phyloP scores from a whole-genome alignment of 805 yeast species.

The Saturnispora besseyi region DNA sequence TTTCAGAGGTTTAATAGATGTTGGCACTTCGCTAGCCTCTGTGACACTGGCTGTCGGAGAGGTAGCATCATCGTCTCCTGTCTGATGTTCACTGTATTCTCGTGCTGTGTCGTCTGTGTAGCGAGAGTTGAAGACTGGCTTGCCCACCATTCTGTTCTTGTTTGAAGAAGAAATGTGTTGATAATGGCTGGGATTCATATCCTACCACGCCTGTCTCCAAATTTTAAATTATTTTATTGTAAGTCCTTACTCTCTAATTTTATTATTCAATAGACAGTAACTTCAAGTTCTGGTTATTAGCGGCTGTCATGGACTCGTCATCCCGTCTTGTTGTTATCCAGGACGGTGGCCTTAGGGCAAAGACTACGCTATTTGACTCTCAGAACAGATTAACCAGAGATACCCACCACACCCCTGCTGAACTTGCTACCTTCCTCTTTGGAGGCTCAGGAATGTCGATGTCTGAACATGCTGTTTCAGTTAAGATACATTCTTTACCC shows the following conservation, averaged over 20 bases:
- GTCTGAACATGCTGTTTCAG: constrained; percentile 34
- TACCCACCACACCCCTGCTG: constrained; percentile 34
- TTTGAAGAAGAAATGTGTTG: not conserved
- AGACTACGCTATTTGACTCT: constrained; percentile 43
- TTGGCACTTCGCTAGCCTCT: not conserved
- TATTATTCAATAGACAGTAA: not conserved
- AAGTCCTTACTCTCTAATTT: not conserved
- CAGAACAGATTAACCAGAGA: constrained; percentile 22
- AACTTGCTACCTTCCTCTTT: constrained; percentile 44
- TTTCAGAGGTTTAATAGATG: not conserved
- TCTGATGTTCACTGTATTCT: not conserved
- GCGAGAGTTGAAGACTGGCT: constrained; percentile 2
- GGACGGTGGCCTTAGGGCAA: constrained; percentile 41
- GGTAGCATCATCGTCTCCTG: not conserved
- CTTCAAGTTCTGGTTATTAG: not conserved
- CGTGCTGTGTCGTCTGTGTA: not conserved
- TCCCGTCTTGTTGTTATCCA: constrained; percentile 32
- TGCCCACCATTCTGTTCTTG: not conserved
- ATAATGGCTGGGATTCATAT: not conserved
- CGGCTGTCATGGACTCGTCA: constrained; percentile 2
- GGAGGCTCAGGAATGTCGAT: constrained; percentile 46
- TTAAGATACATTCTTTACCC: constrained; percentile 42
- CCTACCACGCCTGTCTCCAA: not conserved
- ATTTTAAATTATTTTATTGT: not conserved
- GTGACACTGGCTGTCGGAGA: not conserved